Evolutionary conservation across 148 eudicot genomes (phyloP).

Genomic region (Mesembryanthemum crystallinum): DNA sequence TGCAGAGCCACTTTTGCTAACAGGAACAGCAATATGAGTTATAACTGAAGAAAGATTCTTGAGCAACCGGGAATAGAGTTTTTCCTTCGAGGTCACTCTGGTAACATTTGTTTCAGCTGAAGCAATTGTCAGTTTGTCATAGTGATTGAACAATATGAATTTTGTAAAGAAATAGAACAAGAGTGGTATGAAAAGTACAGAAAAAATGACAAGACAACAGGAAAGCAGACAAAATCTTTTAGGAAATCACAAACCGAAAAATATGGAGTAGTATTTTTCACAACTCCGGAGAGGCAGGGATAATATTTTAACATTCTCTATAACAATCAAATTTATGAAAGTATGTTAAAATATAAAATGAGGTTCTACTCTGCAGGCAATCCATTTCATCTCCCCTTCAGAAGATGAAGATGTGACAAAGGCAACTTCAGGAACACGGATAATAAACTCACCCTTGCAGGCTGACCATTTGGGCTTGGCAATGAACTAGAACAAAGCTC

Average conservation of each 20-base stretch:
- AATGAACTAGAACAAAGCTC: constrained; percentile 72
- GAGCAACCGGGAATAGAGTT: no score
- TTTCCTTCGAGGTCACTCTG: no score
- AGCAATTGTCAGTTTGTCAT: no score
- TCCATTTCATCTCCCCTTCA: neutral
- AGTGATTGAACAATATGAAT: no score
- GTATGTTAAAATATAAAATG: neutral
- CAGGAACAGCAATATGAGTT: neutral
- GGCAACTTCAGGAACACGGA: neutral
- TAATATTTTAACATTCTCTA: no score
- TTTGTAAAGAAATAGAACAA: neutral
- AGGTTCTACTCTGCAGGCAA: neutral
- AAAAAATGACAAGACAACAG: neutral
- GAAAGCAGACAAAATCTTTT: no score
- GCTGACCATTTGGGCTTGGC: constrained; percentile 78
- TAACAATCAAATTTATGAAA: no score
- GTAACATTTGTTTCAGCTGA: no score
- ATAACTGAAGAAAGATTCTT: neutral
- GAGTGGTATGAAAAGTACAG: neutral
- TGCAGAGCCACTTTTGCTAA: neutral
- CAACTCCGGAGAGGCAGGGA: no score
- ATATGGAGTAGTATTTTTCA: no score
- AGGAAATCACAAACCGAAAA: no score
- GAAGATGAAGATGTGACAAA: neutral
- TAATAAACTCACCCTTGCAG: constrained; percentile 56